Conservation (phyloP, 768 basidiomycete species). For the Holtermanniella nyarrowii region DNA sequence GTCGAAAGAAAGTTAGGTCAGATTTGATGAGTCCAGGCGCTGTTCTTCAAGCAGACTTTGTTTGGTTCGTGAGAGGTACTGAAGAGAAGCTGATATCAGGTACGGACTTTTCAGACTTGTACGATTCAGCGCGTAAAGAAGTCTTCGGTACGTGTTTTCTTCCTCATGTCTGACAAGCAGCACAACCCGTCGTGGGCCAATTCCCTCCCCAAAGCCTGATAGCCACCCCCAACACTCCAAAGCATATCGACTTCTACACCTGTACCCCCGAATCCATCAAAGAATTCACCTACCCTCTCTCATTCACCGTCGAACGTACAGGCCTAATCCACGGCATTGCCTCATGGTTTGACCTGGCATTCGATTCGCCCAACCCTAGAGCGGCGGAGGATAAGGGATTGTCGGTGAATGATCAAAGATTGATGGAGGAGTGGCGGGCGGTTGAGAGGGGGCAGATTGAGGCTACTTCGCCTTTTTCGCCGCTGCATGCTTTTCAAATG, state of each 20-base stretch:
- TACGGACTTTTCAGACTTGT: constrained; percentile 33
- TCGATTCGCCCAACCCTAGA: constrained; percentile 19
- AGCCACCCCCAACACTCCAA: constrained; percentile 25
- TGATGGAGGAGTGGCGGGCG: constrained; percentile 20
- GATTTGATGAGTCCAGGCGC: constrained; percentile 15
- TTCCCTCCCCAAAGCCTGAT: constrained; percentile 33
- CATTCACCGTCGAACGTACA: constrained; percentile 29
- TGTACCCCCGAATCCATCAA: constrained; percentile 24
- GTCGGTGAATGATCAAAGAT: constrained; percentile 8
- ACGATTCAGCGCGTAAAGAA: constrained; percentile 27
- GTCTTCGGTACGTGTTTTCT: constrained; percentile 24
- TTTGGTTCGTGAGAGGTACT: constrained; percentile 20
- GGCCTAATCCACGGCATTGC: constrained; percentile 36
- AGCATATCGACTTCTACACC: constrained; percentile 37
- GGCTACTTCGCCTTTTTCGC: constrained; percentile 17
- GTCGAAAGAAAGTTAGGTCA: background rate
- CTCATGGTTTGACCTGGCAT: constrained; percentile 40
- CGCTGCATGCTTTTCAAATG: constrained; percentile 14
- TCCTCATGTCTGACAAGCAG: constrained; percentile 8
- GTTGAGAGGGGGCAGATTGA: constrained; percentile 9
- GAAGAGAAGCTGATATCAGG: constrained; percentile 8
- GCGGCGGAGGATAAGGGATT: background rate
- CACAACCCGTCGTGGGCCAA: constrained; percentile 38
- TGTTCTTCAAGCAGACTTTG: constrained; percentile 37
- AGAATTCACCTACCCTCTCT: constrained; percentile 32